Evolutionary conservation across 768 basidiomycete species (phyloP), one percentile per base, ranked within the genome.

Genomic region (Ramaria sp.): DNA sequence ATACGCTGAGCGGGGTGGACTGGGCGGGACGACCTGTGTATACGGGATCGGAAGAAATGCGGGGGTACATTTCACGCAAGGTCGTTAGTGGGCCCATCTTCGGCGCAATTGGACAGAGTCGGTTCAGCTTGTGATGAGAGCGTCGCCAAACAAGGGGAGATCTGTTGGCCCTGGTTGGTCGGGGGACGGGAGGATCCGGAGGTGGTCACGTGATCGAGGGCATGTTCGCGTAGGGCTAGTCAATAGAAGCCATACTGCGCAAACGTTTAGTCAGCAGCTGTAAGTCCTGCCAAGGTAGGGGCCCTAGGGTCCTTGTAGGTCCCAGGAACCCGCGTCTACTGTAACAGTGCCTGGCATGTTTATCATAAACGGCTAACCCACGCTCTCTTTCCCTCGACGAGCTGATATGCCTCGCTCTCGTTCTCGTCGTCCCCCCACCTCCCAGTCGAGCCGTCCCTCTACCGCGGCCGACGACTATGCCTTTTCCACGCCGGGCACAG

Each of bases 371-470:
- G 13, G 33, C 34, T 37, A 37, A 43, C 20, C 42, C 42, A n/a
- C 42, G n/a, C 20, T 22, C 42, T 19, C 48, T 49, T 22, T 49
- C 48, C 27, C 55, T 19, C 48, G 31, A 49, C 34, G 13, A 37
- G 34, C 34, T 37, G 9, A 10, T 37, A 37, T 37, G 37, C 51
- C 31, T 7, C 37, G 51, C n/a, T 34, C 49, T 19, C 41, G 51
- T 30, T 55, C 59, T 2, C 59, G 59, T 41, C 59, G 59, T n/a
- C 59, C 53, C 42, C 42, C 47, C 33, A 61, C 60, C 17, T 59
- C 58, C 39, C 58, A 50, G 47, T 59, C 48, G 20, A 50, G 33
- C 20, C 58, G 41, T 45, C 54, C 58, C 24, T 55, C 58, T 7
- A 59, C 60, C 30, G 47, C 48, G 13, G 49, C 41, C 34, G 58